Evolutionary conservation across 495 filamentous ascomycete species (phyloP).

Genomic region (Penicillium waksmanii): DNA sequence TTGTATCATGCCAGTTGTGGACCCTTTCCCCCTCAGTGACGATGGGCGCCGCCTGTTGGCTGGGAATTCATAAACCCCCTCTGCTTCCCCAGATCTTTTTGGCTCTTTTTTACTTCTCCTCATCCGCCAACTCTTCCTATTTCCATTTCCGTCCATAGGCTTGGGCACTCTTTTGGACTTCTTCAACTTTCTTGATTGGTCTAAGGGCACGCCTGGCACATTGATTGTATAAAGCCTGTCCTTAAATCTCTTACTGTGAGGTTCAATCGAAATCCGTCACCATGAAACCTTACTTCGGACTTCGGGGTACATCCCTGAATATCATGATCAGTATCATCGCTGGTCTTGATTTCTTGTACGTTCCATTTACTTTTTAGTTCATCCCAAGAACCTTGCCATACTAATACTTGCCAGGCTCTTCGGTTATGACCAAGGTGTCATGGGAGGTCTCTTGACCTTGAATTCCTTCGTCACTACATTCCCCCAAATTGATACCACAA

Average conservation of each 20-base stretch:
- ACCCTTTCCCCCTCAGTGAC: constrained; percentile 12
- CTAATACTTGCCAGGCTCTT: constrained; percentile 31
- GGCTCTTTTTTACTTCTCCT: constrained; percentile 4
- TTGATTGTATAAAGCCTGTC: constrained; percentile 19
- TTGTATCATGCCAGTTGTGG: constrained; percentile 12
- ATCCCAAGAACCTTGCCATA: constrained; percentile 5
- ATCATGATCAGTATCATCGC: constrained; percentile 68
- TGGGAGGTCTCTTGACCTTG: constrained; percentile 59
- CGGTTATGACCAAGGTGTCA: constrained; percentile 53
- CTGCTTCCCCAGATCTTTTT: constrained; percentile 15
- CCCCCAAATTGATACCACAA: constrained; percentile 54
- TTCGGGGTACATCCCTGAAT: constrained; percentile 65
- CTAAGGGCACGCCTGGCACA: constrained; percentile 9
- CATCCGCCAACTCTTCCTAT: constrained; percentile 2
- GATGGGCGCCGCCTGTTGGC: constrained; percentile 2
- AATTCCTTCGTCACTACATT: constrained; percentile 52
- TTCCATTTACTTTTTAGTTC: neutral
- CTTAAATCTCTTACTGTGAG: neutral
- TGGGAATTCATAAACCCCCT: constrained; percentile 19
- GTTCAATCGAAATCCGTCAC: constrained; percentile 10
- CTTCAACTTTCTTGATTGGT: neutral
- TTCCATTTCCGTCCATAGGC: constrained; percentile 11
- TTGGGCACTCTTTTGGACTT: constrained; percentile 11
- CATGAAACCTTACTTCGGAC: constrained; percentile 58
- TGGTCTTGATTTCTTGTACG: constrained; percentile 67